These are phyloP conservation scores for Smittium culicis DNA, from an alignment of 371 early-diverging fungal species.

Conservation along the genomic window DNA sequence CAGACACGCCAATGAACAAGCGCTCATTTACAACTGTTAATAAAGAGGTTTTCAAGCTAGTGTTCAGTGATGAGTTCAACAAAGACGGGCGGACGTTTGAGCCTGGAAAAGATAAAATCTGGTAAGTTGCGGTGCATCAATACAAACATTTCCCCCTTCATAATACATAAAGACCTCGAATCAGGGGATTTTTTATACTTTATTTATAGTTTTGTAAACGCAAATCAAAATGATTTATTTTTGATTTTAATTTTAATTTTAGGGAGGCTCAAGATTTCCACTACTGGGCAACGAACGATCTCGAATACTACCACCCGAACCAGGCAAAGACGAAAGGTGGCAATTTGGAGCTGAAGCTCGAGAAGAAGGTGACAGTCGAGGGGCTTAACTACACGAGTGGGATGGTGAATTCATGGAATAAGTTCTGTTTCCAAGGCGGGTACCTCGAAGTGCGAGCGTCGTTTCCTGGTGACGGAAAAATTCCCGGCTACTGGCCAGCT, in stretches of 20 bases:
- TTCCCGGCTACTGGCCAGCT: conserved; percentile 41
- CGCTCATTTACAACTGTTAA: conserved; percentile 20
- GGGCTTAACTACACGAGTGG: conserved; percentile 35
- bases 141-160: no score
- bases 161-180: no score
- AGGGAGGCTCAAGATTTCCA: conserved; percentile 26
- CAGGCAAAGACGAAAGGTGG: conserved; percentile 33
- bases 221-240: not conserved
- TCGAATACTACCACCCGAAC: conserved; percentile 38
- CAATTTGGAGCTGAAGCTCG: conserved; percentile 33
- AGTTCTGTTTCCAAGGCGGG: conserved; percentile 45
- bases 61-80: conserved; percentile 43
- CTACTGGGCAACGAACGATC: conserved; percentile 36
- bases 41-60: conserved; percentile 24
- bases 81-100: conserved; percentile 36
- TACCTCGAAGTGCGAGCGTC: conserved; percentile 39
- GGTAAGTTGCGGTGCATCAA: no score
- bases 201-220: no score
- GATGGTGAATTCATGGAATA: conserved; percentile 49
- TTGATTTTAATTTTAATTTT: no score
- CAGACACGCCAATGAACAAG: conserved; percentile 20
- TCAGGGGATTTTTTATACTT: no score
- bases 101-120: conserved; percentile 25
- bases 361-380: conserved; percentile 27
- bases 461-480: conserved; percentile 33